phyloP scores from a whole-genome alignment of 208 protist genomes.

The Naegleria gruberi region DNA sequence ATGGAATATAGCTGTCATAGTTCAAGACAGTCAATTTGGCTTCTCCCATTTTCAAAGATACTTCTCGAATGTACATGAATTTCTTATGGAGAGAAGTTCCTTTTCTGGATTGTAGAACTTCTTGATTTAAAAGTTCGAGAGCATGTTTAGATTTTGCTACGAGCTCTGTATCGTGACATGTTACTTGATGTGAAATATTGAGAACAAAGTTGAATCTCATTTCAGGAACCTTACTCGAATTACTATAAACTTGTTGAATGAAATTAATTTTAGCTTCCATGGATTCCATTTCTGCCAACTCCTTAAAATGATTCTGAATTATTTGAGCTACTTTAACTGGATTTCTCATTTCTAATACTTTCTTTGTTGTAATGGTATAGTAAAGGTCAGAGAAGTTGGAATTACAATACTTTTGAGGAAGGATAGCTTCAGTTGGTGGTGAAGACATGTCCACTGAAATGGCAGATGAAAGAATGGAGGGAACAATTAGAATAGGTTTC shows the following conservation, averaged over 20 bases:
- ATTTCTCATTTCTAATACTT: neutral
- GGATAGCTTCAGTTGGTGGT: neutral
- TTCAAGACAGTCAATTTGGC: neutral
- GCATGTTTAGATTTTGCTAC: neutral
- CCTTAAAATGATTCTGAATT: neutral
- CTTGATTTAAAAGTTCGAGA: neutral
- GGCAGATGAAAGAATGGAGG: neutral
- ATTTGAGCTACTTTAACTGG: neutral
- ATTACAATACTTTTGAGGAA: neutral
- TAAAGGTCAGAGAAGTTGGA: neutral
- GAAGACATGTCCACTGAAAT: neutral
- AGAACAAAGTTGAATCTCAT: neutral
- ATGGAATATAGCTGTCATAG: neutral
- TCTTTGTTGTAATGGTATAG: neutral
- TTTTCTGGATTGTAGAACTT: neutral
- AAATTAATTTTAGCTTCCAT: neutral
- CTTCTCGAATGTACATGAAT: neutral
- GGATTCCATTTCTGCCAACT: neutral
- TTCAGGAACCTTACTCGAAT: neutral
- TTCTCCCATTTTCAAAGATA: neutral
- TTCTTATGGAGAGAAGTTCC: neutral
- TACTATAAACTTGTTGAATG: neutral
- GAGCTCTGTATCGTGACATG: neutral
- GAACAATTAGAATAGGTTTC: neutral
- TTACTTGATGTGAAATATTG: neutral